Evolutionary conservation across 108 stramenopile species (phyloP), one percentile per base, ranked within the genome.

Genomic region (Seminavis robusta): DNA sequence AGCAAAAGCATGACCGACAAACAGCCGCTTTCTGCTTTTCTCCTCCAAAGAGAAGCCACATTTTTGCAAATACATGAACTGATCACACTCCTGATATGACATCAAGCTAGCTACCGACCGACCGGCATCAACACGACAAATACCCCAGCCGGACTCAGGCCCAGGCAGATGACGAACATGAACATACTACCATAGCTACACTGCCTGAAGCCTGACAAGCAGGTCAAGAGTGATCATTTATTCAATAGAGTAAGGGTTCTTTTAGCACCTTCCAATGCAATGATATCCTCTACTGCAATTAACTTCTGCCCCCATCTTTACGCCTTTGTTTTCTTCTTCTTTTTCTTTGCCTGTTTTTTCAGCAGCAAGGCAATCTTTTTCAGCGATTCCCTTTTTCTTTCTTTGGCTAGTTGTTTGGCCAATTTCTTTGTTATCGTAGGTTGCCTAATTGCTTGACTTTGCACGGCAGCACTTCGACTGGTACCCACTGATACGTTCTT

Each of bases 381-480:
- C 24, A 68, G 24, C 27, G n/a, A n/a, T n/a, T n/a, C n/a, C n/a
- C n/a, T n/a, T n/a, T 39, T 38, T 41, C 68, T 68, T 43, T 54
- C 54, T 49, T 68, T 56, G 13, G 44, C 15, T 42, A 61, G 47
- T 51, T 72, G 51, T 15, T 37, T 42, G 25, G 63, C 38, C 15
- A 41, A 15, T 21, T 68, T 65, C 61, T 77, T 74, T 32, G 58
- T 37, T 34, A 67, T 53, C 13, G 73, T 74, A 2, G 59, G 59
- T 15, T 27, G 8, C 2, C 24, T 53, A 9, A 23, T n/a, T 36
- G 32, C 39, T 7, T 16, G 16, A 21, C 48, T 5, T 19, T 32
- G 8, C n/a, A 58, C 30, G 27, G 61, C 19, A 0, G 51, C 47
- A 1, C 51, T 46, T 9, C 61, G 51, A 36, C 49, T 71, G 39